Evolutionary conservation across 1,284 basidiomycete genomes (phyloP).

Genomic region (Irpex sp.): DNA sequence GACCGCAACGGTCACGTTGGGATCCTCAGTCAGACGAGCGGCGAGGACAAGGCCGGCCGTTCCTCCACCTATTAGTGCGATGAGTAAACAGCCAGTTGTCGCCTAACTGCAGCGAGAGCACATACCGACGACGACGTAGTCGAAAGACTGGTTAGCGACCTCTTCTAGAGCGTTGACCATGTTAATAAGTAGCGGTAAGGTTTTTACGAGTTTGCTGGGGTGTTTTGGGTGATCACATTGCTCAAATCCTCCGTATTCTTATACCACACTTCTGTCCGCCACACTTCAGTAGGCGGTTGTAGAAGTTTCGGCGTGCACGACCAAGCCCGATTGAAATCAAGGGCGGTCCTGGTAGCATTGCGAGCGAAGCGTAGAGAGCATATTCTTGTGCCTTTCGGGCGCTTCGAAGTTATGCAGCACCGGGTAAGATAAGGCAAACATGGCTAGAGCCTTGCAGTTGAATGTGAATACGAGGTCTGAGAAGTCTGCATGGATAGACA

Average conservation of each 20-base stretch:
- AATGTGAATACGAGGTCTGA: background rate
- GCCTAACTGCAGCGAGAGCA: slow-evolving; percentile 11
- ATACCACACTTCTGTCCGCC: background rate
- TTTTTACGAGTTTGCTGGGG: background rate
- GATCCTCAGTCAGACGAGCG: slow-evolving; percentile 41
- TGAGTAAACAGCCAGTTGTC: slow-evolving; percentile 1
- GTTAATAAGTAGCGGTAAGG: background rate
- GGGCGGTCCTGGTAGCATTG: background rate
- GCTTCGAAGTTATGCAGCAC: background rate
- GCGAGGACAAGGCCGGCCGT: slow-evolving; percentile 47
- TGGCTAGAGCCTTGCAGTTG: background rate
- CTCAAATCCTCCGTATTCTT: background rate
- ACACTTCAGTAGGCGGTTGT: background rate
- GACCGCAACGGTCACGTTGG: slow-evolving; percentile 30
- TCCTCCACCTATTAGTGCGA: slow-evolving; percentile 6
- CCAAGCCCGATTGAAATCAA: background rate
- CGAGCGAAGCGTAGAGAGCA: background rate
- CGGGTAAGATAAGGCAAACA: background rate
- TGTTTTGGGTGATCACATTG: background rate
- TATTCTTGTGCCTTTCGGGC: background rate
- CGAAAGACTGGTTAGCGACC: slow-evolving; percentile 23
- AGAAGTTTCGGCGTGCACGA: background rate
- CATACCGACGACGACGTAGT: slow-evolving; percentile 25
- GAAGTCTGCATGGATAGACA: background rate
- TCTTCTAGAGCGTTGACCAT: slow-evolving; percentile 20